Percentiles rank a stretch among this genome's conserved stretches.
These are phyloP conservation scores for Akanthomyces uredinophilus DNA, from an alignment of 2,329 filamentous ascomycete species.

Conservation along the genomic window DNA sequence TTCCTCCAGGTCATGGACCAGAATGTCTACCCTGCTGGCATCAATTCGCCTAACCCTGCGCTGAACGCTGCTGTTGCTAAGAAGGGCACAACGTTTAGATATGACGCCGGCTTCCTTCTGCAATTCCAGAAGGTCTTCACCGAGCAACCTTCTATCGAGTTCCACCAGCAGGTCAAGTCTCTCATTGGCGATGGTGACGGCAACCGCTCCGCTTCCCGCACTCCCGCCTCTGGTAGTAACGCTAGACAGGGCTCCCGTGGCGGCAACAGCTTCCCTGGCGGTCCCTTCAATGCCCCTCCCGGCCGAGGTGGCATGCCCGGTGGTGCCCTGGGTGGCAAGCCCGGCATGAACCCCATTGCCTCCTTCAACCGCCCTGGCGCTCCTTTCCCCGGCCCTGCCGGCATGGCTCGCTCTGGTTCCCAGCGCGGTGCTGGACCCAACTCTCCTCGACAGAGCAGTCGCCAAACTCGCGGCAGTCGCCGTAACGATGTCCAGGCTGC, in stretches of 20 bases:
- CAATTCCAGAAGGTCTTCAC: conserved; percentile 96
- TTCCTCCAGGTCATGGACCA: conserved; percentile 77
- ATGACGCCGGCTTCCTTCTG: conserved; percentile 90
- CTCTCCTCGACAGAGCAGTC: conserved; percentile 66
- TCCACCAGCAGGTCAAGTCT: conserved; percentile 84
- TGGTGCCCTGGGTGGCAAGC: conserved; percentile 51
- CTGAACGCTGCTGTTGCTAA: conserved; percentile 75
- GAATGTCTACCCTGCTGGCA: conserved; percentile 74
- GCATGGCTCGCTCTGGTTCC: conserved; percentile 63
- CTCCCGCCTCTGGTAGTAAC: conserved; percentile 53
- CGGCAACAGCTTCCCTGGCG: conserved; percentile 58
- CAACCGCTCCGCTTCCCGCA: conserved; percentile 51
- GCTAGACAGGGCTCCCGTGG: conserved; percentile 48
- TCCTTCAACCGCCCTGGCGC: conserved; percentile 44
- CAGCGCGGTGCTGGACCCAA: conserved; percentile 56
- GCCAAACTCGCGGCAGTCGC: conserved; percentile 60
- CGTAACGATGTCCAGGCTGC: conserved; percentile 66
- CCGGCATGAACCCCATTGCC: conserved; percentile 42
- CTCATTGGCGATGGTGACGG: conserved; percentile 73
- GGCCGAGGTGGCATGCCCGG: conserved; percentile 64
- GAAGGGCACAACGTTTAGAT: conserved; percentile 82
- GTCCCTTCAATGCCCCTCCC: conserved; percentile 54
- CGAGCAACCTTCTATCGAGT: conserved; percentile 92
- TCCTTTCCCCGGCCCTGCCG: conserved; percentile 55
- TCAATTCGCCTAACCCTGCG: conserved; percentile 86